Percentiles rank a stretch among this genome's conserved stretches.
Conservation (phyloP, 768 basidiomycete species). For the Dentipellis sp. region DNA sequence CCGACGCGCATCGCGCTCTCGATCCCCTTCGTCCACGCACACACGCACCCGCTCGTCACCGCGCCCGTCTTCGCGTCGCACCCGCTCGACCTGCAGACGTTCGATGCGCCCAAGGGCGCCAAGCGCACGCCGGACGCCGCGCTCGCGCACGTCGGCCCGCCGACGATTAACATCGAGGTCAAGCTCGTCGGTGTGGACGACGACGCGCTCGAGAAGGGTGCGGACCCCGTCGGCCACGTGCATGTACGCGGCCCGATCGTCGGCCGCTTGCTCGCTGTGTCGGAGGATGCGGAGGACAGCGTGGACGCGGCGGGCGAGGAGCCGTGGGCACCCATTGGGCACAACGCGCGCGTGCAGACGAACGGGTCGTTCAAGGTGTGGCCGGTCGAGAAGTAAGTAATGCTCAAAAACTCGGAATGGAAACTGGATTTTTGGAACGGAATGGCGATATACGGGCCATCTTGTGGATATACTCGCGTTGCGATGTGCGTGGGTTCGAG, state of each 20-base stretch:
- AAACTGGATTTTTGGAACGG: neutral
- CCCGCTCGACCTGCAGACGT: conserved; percentile 76
- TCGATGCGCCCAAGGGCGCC: conserved; percentile 23
- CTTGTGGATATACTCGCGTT: neutral
- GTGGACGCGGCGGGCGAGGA: conserved; percentile 13
- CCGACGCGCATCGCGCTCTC: conserved; percentile 69
- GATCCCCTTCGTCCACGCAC: conserved; percentile 61
- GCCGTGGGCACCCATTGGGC: conserved; percentile 23
- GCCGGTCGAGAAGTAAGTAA: neutral
- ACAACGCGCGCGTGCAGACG: conserved; percentile 23
- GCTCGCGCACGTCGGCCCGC: conserved; percentile 58
- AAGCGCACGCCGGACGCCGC: conserved; percentile 29
- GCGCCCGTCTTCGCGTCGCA: conserved; percentile 80
- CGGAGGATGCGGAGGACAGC: conserved; percentile 28
- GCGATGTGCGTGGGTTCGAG: neutral
- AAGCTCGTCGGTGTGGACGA: conserved; percentile 70
- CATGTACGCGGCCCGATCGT: conserved; percentile 68
- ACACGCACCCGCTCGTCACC: conserved; percentile 51
- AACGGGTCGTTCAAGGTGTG: conserved; percentile 29
- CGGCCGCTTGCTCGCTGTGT: conserved; percentile 37
- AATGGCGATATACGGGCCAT: neutral
- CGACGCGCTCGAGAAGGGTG: conserved; percentile 49
- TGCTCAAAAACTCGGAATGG: neutral
- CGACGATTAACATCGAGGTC: conserved; percentile 77
- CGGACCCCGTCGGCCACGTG: conserved; percentile 54